These are phyloP conservation scores for Metschnikowia aberdeeniae DNA, from an alignment of 805 yeast genomes.

Conservation along the genomic window DNA sequence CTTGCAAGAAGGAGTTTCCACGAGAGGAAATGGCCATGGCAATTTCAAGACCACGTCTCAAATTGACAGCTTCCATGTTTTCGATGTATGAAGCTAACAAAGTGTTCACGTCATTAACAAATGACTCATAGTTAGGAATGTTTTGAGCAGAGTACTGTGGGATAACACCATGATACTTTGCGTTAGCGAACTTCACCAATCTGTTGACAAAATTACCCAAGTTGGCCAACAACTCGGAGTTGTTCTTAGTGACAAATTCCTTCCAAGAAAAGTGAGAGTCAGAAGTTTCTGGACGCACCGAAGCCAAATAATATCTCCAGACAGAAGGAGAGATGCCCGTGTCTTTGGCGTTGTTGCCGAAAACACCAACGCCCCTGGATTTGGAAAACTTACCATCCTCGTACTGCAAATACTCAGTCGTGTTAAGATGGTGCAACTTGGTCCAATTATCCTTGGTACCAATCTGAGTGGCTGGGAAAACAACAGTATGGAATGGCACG, in stretches of 20 bases:
- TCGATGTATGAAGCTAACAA: slow-evolving; percentile 59
- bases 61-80: slow-evolving; percentile 72
- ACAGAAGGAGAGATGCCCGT: slow-evolving; percentile 89
- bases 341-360: slow-evolving; percentile 95
- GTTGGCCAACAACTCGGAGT: slow-evolving; percentile 90
- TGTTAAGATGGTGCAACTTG: slow-evolving; percentile 80
- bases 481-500: slow-evolving; percentile 97
- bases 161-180: slow-evolving; percentile 88
- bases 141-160: slow-evolving; percentile 57
- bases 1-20: slow-evolving; percentile 95
- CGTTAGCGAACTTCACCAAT: slow-evolving; percentile 80
- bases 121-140: slow-evolving; percentile 43
- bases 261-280: slow-evolving; percentile 98
- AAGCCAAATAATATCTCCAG: slow-evolving; percentile 94
- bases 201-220: slow-evolving; percentile 96
- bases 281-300: slow-evolving; percentile 90
- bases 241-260: slow-evolving; percentile 91
- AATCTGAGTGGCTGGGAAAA: slow-evolving; percentile 88
- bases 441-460: slow-evolving; percentile 93
- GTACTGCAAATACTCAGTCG: slow-evolving; percentile 95
- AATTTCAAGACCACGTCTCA: slow-evolving; percentile 84
- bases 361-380: slow-evolving; percentile 96
- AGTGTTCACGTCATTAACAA: slow-evolving; percentile 55
- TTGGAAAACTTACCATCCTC: slow-evolving; percentile 98
- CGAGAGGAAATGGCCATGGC: slow-evolving; percentile 90